A percentile compares a stretch with the other conserved stretches of the same genome.
Evolutionary conservation across 2,329 filamentous ascomycete species (phyloP).

Genomic region (Epichloe coenophiala): DNA sequence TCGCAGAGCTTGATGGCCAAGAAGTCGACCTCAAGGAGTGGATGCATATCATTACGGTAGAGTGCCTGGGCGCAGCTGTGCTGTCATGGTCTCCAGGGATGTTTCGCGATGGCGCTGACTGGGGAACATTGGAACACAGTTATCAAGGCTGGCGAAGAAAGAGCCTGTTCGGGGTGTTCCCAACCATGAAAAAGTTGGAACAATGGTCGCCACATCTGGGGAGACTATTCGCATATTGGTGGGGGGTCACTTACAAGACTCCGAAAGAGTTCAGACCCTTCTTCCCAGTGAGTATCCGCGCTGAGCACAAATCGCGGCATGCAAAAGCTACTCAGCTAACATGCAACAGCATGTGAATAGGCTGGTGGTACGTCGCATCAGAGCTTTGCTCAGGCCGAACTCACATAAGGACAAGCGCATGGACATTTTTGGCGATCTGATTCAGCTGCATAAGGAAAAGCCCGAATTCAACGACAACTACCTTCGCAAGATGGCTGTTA

Average conservation of each 20-base stretch:
- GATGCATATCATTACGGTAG: constrained; percentile 43
- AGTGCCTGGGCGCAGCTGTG: constrained; percentile 35
- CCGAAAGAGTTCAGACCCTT: constrained; percentile 32
- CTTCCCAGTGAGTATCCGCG: constrained; percentile 30
- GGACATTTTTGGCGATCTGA: constrained; percentile 33
- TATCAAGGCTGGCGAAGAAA: constrained; percentile 39
- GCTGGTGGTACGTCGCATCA: constrained; percentile 21
- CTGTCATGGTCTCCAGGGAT: constrained; percentile 39
- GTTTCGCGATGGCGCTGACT: constrained; percentile 29
- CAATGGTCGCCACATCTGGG: constrained; percentile 23
- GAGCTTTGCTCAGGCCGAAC: constrained; percentile 15
- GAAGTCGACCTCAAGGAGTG: constrained; percentile 37
- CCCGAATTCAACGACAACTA: constrained; percentile 34
- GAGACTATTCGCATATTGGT: constrained; percentile 27
- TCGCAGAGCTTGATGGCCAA: constrained; percentile 23
- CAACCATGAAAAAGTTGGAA: constrained; percentile 24
- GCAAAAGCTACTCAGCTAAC: background rate
- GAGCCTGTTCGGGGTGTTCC: constrained; percentile 38
- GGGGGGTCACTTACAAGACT: constrained; percentile 33
- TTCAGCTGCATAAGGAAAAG: constrained; percentile 29
- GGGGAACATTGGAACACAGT: constrained; percentile 32
- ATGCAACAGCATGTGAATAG: constrained; percentile 19
- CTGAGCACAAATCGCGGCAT: background rate
- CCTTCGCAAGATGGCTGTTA: constrained; percentile 36
- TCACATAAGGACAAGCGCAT: constrained; percentile 17